These are phyloP conservation scores for Cystobasidium onofrii DNA, from an alignment of 768 basidiomycete genomes.

Conservation along the genomic window DNA sequence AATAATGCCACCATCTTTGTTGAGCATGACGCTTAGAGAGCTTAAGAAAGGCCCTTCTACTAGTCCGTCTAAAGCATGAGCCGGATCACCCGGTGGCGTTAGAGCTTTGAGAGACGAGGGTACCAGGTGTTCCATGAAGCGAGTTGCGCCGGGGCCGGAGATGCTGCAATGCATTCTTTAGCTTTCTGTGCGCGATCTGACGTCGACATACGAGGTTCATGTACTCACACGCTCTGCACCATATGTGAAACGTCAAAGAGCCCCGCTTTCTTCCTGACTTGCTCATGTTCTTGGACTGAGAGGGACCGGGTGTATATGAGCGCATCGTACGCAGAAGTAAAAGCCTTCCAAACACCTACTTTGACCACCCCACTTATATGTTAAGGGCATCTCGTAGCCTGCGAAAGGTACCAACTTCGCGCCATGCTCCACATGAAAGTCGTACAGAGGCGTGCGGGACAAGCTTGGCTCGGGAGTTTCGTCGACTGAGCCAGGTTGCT, in stretches of 20 bases:
- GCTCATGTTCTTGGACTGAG: slow-evolving; percentile 77
- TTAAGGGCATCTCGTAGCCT: slow-evolving; percentile 86
- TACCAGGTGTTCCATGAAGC: slow-evolving; percentile 80
- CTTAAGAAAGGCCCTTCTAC: slow-evolving; percentile 57
- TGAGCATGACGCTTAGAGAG: slow-evolving; percentile 80
- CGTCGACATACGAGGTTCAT: background rate
- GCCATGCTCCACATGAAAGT: slow-evolving; percentile 67
- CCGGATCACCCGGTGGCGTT: slow-evolving; percentile 44
- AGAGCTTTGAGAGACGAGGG: slow-evolving; percentile 65
- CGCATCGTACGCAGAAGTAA: slow-evolving; percentile 24
- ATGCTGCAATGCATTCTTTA: slow-evolving; percentile 52
- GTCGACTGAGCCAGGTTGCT: background rate
- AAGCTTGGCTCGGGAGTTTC: background rate
- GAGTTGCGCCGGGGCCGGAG: slow-evolving; percentile 65
- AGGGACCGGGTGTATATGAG: background rate
- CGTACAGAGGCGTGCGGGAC: slow-evolving; percentile 54
- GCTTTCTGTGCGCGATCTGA: background rate
- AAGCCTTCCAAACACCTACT: slow-evolving; percentile 27
- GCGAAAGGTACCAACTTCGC: slow-evolving; percentile 97
- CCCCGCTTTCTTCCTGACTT: slow-evolving; percentile 71
- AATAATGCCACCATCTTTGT: slow-evolving; percentile 83
- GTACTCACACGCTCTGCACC: slow-evolving; percentile 72
- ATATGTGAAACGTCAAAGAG: slow-evolving; percentile 98
- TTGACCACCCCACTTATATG: slow-evolving; percentile 76
- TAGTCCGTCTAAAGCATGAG: slow-evolving; percentile 17